Percentiles rank a stretch among this genome's conserved stretches.
Conservation (phyloP, 2,329 filamentous ascomycete genomes). For the Aspergillus fischeri region DNA sequence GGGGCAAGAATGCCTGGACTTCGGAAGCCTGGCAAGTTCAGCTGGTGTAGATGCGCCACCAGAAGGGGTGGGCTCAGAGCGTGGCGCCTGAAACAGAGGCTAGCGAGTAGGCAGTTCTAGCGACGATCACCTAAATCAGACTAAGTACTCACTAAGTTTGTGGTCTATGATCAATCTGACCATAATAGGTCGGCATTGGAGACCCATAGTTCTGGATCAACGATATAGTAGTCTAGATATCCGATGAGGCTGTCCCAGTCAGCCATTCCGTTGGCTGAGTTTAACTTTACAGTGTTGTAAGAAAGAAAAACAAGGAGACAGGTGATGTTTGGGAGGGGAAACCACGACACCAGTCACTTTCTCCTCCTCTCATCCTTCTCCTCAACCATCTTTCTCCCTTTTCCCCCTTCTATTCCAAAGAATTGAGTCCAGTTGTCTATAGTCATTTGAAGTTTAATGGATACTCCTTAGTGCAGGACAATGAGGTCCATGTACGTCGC, state of each 20-base stretch:
- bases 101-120: conserved; percentile 17
- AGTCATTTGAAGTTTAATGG: too few relatives aligned
- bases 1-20: conserved; percentile 13
- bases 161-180: background rate
- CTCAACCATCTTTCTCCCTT: background rate
- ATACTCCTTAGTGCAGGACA: background rate
- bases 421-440: background rate
- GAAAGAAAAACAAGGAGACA: too few relatives aligned
- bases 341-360: background rate
- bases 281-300: too few relatives aligned
- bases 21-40: conserved; percentile 16
- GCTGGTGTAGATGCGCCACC: conserved; percentile 22
- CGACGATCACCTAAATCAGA: background rate
- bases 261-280: background rate
- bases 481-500: background rate
- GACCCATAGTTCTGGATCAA: background rate
- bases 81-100: conserved; percentile 5
- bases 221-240: background rate
- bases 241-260: background rate
- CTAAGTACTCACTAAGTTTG: background rate
- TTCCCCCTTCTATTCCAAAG: background rate
- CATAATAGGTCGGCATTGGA: background rate
- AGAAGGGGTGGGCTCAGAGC: conserved; percentile 8
- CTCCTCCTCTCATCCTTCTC: background rate
- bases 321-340: background rate